Evolutionary conservation across 2,329 filamentous ascomycete species (phyloP), one percentile per base, ranked within the genome.

Genomic region (Sarocladium kiliense): DNA sequence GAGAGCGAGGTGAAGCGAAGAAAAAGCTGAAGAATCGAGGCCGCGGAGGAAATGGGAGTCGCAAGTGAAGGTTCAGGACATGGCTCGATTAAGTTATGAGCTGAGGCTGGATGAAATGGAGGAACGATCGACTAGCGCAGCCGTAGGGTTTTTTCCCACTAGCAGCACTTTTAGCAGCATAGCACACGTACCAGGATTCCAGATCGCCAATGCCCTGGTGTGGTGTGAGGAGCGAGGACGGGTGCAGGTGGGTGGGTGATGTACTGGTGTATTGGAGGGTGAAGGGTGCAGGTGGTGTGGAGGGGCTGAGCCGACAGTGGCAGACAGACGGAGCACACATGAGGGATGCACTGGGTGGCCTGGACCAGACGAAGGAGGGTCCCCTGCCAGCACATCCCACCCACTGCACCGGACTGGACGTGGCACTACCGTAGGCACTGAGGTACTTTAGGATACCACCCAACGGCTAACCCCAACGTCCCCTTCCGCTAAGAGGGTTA

Each of bases 61-160:
- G 44, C 25, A 27, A 23, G 44, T 18, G 25, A 47, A 27, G 44
- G 25, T 23, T 47, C 25, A 47, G 44, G 25, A 47, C 44, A 47
- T 47, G 44, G 44, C 14, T 30, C 44, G 19, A 47, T 30, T 30
- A 30, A 47, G 44, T 47, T 47, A 47, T 47, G 44, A 47, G 44
- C 44, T 47, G 44, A 47, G 44, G 44, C 44, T 30, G 44, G 44
- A 47, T 18, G 23, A 47, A 47, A 47, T 47, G 44, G 44, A 47
- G 25, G 44, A 30, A 21, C n/a, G 44, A 47, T 47, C 44, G 44
- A 47, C 44, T 47, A 47, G 44, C 44, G 44, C 44, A 47, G 25
- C 44, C 44, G 44, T 30, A 47, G 44, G 44, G 44, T 47, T 47
- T 47, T 47, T 47, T 14, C 36, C n/a, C n/a, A 18, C 41, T 23